A percentile compares a stretch with the other conserved stretches of the same genome.
Conservation (phyloP, 2,329 filamentous ascomycete species). For the Aureobasidium sp. region DNA sequence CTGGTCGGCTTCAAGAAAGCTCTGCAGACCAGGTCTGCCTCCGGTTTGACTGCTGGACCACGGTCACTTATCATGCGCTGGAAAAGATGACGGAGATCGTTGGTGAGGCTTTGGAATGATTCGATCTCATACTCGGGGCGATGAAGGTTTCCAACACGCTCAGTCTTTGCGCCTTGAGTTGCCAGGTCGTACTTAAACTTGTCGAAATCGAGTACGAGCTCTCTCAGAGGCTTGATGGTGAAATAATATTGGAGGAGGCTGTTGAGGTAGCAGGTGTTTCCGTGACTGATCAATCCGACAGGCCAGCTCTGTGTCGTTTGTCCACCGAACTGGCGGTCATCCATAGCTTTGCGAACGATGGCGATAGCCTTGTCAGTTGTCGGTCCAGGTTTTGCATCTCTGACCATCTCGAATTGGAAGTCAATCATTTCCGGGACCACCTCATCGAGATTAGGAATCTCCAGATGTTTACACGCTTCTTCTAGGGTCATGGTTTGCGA, state of each 20-base stretch:
- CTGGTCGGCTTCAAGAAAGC: conserved; percentile 21
- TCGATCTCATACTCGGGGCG: conserved; percentile 34
- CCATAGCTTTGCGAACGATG: conserved; percentile 22
- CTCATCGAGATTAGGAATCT: conserved; percentile 14
- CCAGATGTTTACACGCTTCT: conserved; percentile 43
- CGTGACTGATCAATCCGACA: conserved; percentile 84
- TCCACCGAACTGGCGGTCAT: not conserved
- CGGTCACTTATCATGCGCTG: conserved; percentile 28
- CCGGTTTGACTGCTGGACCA: conserved; percentile 23
- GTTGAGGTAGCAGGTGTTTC: conserved; percentile 97
- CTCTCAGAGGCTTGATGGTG: conserved; percentile 70
- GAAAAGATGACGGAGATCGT: conserved; percentile 26
- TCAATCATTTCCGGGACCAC: conserved; percentile 16
- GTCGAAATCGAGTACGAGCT: conserved; percentile 71
- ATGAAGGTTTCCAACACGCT: conserved; percentile 67
- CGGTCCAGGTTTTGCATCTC: conserved; percentile 18
- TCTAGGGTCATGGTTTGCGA: conserved; percentile 47
- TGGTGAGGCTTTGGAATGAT: conserved; percentile 27
- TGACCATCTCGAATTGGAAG: conserved; percentile 16
- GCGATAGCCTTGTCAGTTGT: conserved; percentile 26
- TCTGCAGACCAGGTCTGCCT: conserved; percentile 27
- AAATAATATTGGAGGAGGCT: conserved; percentile 94
- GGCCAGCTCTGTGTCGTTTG: conserved; percentile 46
- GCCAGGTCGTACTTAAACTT: conserved; percentile 59
- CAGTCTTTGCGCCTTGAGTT: conserved; percentile 53